Evolutionary conservation across 345 rosid genomes (phyloP).

Genomic region (Eucalyptus curtisii): DNA sequence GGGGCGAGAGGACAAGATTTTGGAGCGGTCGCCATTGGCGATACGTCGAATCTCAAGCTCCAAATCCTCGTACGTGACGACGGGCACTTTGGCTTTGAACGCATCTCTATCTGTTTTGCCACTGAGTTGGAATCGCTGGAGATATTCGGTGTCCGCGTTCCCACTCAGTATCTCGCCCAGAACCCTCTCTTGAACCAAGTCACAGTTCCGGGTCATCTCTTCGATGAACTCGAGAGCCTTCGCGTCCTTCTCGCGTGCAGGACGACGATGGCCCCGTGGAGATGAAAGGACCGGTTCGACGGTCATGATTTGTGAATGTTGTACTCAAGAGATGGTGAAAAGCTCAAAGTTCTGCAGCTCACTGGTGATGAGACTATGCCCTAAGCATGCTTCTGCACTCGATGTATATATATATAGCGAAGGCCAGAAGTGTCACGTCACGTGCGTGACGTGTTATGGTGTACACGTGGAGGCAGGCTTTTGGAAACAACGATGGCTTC

Average conservation of each 20-base stretch:
- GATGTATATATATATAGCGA: neutral
- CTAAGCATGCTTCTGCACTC: neutral
- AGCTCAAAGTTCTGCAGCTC: neutral
- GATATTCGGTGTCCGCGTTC: slow-evolving; percentile 61
- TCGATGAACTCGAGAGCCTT: slow-evolving; percentile 68
- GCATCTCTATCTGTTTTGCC: slow-evolving; percentile 52
- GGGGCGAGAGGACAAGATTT: slow-evolving; percentile 70
- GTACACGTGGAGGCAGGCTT: neutral
- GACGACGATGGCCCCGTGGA: slow-evolving; percentile 35
- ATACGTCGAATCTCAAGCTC: slow-evolving; percentile 78
- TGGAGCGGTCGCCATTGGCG: slow-evolving; percentile 80
- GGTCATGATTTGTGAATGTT: slow-evolving; percentile 24
- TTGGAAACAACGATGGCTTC: neutral
- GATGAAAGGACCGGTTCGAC: slow-evolving; percentile 38
- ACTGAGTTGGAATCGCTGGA: slow-evolving; percentile 31
- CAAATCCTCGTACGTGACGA: slow-evolving; percentile 70
- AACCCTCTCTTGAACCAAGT: slow-evolving; percentile 44
- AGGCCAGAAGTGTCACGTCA: neutral
- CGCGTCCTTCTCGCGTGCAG: slow-evolving; percentile 57
- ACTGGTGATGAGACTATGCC: neutral
- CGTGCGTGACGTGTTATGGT: neutral
- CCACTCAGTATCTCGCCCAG: slow-evolving; percentile 49
- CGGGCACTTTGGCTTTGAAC: slow-evolving; percentile 56
- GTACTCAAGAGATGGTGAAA: neutral
- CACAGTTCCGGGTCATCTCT: slow-evolving; percentile 58